phyloP scores from a whole-genome alignment of 1,139 yeast genomes.

The Meyerozyma athensensis region DNA sequence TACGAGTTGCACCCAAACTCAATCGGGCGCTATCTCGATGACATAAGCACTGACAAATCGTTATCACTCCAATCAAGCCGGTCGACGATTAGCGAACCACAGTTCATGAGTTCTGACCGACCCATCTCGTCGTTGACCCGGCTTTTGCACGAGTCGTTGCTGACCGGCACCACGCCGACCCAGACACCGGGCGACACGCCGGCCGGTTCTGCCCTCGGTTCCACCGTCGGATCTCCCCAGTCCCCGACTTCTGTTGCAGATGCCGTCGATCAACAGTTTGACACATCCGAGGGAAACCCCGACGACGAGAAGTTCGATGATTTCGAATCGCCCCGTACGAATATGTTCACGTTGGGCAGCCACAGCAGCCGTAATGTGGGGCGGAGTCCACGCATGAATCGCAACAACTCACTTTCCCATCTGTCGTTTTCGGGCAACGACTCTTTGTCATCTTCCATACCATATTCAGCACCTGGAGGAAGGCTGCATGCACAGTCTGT shows the following conservation, averaged over 20 bases:
- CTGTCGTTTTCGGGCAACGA: constrained; percentile 38
- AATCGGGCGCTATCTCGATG: not conserved
- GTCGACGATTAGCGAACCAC: constrained; percentile 1
- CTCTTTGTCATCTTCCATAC: constrained; percentile 59
- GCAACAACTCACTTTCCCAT: constrained; percentile 43
- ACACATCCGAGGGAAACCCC: not conserved
- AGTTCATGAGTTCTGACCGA: constrained; percentile 10
- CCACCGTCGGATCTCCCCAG: not conserved
- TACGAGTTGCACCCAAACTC: no score
- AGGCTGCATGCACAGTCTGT: constrained; percentile 19
- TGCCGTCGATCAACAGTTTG: not conserved
- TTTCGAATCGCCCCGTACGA: not conserved
- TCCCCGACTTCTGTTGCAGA: not conserved
- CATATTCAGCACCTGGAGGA: constrained; percentile 71
- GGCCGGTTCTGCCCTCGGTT: not conserved
- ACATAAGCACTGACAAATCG: constrained; percentile 1
- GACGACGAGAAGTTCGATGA: not conserved
- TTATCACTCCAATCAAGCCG: constrained; percentile 2
- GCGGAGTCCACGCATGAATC: constrained; percentile 31
- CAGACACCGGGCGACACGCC: constrained; percentile 5
- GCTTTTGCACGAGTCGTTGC: constrained; percentile 35
- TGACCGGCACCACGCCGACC: constrained; percentile 23
- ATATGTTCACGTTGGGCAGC: not conserved
- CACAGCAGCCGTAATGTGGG: not conserved
- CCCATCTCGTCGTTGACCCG: constrained; percentile 33